Evolutionary conservation across 2,329 filamentous ascomycete species (phyloP).

Genomic region (Coniochaeta pulveracea): DNA sequence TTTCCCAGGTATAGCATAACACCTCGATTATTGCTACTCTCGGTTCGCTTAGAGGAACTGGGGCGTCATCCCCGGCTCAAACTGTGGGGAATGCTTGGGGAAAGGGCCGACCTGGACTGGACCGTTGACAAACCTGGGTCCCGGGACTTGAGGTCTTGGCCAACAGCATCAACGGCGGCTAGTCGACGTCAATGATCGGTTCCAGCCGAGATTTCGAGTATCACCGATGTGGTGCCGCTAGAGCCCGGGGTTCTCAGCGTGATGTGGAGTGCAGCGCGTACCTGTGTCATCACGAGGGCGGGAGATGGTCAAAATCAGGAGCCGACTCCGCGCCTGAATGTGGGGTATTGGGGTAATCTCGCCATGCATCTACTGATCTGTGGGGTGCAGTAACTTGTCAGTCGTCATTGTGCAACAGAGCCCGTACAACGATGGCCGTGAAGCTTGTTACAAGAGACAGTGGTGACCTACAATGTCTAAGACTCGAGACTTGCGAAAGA

Average conservation of each 20-base stretch:
- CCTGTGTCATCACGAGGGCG: no score
- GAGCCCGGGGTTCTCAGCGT: no score
- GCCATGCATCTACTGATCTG: neutral
- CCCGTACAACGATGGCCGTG: no score
- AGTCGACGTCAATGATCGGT: neutral
- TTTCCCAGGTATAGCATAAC: no score
- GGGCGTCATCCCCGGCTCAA: constrained; percentile 2
- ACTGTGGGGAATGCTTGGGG: constrained; percentile 5
- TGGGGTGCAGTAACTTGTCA: no score
- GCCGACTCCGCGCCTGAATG: neutral
- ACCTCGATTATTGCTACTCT: no score
- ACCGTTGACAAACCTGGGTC: neutral
- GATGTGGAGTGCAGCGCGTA: neutral
- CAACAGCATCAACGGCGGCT: neutral
- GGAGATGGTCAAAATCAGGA: neutral
- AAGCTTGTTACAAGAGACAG: no score
- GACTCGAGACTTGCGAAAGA: no score
- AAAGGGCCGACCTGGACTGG: constrained; percentile 11
- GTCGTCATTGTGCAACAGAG: no score
- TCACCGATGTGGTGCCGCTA: constrained; percentile 14
- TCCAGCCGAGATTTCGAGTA: constrained; percentile 11
- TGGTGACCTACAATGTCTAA: no score
- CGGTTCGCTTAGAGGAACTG: constrained; percentile 1
- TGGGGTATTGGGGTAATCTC: neutral
- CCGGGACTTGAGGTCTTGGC: constrained; percentile 1